Evolutionary conservation across 495 filamentous ascomycete genomes (phyloP), one percentile per base, ranked within the genome.

Genomic region (Aspergillus carlsbadensis): DNA sequence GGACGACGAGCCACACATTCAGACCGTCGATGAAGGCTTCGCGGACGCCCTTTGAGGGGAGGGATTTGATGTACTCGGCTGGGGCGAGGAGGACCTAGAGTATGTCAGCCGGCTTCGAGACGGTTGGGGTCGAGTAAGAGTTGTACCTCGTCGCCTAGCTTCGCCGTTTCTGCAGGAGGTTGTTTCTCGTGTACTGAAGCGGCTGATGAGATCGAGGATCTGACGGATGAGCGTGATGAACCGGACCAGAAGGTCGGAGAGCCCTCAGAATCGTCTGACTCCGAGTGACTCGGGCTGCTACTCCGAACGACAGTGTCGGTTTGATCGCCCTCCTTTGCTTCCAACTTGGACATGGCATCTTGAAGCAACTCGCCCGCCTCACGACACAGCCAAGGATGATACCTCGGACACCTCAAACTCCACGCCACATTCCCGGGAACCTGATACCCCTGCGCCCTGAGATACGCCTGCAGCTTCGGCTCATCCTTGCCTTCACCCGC

Each of bases 351-450:
- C 7, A 11, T 10, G 41, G 46, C 26, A 14, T 52, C 3, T 22
- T 54, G 8, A 8, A 64, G 39, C 3, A 60, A 11, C n/a, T 1
- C 17, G 7, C 24, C n/a, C 10, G 54, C 62, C 26, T 61, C 54
- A 11, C 47, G 22, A 31, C 45, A 56, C 1, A 59, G 52, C 33
- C 61, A 45, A 6, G 61, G 64, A 55, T 66, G 64, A 36, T 66
- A 66, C 24, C 64, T 54, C 21, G 64, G 61, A 31, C 64, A 63
- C 13, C 52, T 46, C 21, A 66, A 39, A 45, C 64, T 66, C 64
- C 64, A 66, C 10, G 52, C 61, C 31, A 66, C 42, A 55, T 64
- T 66, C 8, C 64, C 64, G 2, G 64, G 61, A 18, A 66, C 61
- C 39, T 63, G 61, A 44, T 54, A 57, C 18, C 51, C 54, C 52